Base-by-base conservation (phyloP, 164 flowering plant genomes). In the Akebia trifoliata region DNA sequence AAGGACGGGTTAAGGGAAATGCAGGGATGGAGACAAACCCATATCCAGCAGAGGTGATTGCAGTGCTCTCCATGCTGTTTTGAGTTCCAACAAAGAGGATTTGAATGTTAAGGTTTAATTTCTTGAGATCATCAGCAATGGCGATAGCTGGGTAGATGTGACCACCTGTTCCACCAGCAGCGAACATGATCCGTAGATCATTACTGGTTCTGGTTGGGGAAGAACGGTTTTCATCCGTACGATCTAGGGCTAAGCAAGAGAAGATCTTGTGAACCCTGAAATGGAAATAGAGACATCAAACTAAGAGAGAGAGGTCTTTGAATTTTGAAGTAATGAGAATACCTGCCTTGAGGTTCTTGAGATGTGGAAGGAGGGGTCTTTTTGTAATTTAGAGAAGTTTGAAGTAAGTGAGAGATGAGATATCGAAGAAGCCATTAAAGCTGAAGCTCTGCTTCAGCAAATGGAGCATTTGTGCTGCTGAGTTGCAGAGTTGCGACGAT, bases 131-230 rank as follows among this genome's bases (percentile, higher is more conserved):
- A 28, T 88, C 92, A 6, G 90, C 96, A 6, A 88, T 77, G 46
- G 96, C 86, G 6, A 88, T 71, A 0, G 92, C 96, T 0, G 96
- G 90, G 62, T 51, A 76, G 15, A 88, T 78, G 68, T 81, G 86
- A 44, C 88, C 85, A 1, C 87, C 92, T 21, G 86, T 82, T 12
- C 86, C 96, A 3, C 96, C 96, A 0, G 86, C 88, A 11, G 88
- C 86, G 28, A 88, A 75, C 17, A 73, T 63, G 36, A 83, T 60
- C 22, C 83, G 69, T 42, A 75, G 64, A 56, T 58, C 57, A 38
- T 38, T 55, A 15, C n/a, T 31, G 18, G 31, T 14, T 11, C 18
- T 53, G 21, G 57, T 34, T 7, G 53, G 15, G 21, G 62, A 18
- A 6, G 54, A 30, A 38, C 11, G 20, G 28, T 53, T 22, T 6